A percentile compares a stretch with the other conserved stretches of the same genome.
Conservation (phyloP, 768 basidiomycete genomes). For the Boletus coccyginus region DNA sequence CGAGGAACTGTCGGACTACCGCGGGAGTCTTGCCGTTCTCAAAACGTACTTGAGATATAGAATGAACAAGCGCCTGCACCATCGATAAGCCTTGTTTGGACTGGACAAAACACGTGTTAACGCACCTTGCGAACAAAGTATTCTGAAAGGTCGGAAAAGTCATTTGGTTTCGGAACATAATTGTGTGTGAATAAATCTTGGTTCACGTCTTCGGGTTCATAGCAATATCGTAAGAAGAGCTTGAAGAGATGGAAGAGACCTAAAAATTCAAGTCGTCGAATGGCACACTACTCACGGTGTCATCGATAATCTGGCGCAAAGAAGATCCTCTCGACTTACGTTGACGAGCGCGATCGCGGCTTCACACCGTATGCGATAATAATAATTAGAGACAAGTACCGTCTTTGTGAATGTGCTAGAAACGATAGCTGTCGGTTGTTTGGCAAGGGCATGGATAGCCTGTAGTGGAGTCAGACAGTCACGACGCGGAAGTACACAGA, state of each 20-base stretch:
- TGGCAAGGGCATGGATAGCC: constrained; percentile 88
- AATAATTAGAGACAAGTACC: constrained; percentile 92
- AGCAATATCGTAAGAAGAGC: constrained; percentile 86
- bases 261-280: constrained; percentile 76
- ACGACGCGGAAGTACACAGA: background rate
- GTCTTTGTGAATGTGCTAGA: constrained; percentile 92
- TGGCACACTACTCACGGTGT: constrained; percentile 63
- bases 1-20: constrained; percentile 82
- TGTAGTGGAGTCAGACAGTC: constrained; percentile 33
- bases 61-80: constrained; percentile 67
- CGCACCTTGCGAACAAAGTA: constrained; percentile 92
- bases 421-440: constrained; percentile 78
- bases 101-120: background rate
- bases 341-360: constrained; percentile 82
- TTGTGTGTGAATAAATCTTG: constrained; percentile 84
- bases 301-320: constrained; percentile 8
- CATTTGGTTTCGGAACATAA: constrained; percentile 93
- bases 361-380: constrained; percentile 93
- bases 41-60: constrained; percentile 84
- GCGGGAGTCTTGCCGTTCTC: constrained; percentile 84
- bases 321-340: constrained; percentile 43
- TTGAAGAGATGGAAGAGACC: constrained; percentile 97
- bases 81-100: constrained; percentile 3
- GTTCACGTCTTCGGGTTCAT: constrained; percentile 77
- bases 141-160: constrained; percentile 87